These are phyloP conservation scores for Neonectria hederae DNA, from an alignment of 2,329 filamentous ascomycete species.

Conservation along the genomic window DNA sequence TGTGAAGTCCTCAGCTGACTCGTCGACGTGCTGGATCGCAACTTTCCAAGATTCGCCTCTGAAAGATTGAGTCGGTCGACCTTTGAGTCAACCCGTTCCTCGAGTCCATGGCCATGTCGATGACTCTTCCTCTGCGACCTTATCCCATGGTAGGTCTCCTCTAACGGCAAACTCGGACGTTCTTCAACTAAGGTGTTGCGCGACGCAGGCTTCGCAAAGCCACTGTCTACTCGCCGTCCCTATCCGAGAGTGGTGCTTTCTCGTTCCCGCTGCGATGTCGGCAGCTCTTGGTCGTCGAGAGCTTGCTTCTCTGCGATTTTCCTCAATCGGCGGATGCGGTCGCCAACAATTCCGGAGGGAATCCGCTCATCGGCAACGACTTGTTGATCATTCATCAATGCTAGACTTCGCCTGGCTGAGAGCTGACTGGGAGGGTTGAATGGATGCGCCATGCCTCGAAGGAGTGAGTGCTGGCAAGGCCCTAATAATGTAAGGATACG, in stretches of 20 bases:
- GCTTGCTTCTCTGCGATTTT: constrained; percentile 32
- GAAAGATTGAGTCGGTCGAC: constrained; percentile 7
- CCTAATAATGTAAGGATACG: constrained; percentile 17
- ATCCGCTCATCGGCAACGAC: constrained; percentile 25
- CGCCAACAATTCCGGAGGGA: constrained; percentile 42
- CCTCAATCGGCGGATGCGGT: constrained; percentile 44
- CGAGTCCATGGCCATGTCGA: neutral
- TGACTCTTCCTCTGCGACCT: constrained; percentile 25
- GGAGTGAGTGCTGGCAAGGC: constrained; percentile 1
- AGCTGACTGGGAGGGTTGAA: constrained; percentile 15
- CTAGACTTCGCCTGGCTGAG: constrained; percentile 11
- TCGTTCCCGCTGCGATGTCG: constrained; percentile 32
- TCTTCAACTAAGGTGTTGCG: constrained; percentile 37
- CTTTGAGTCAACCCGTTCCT: neutral
- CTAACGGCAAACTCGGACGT: constrained; percentile 28
- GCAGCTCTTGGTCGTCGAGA: constrained; percentile 8
- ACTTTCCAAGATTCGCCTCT: neutral
- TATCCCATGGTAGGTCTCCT: constrained; percentile 34
- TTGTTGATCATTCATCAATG: constrained; percentile 18
- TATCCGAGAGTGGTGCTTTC: constrained; percentile 42
- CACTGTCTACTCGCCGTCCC: constrained; percentile 39
- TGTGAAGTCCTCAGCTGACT: constrained; percentile 11
- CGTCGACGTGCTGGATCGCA: constrained; percentile 25
- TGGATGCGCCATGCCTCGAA: constrained; percentile 27
- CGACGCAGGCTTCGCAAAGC: constrained; percentile 41